Conservation (phyloP, 2,329 filamentous ascomycete species). For the Scytalidium lignicola region DNA sequence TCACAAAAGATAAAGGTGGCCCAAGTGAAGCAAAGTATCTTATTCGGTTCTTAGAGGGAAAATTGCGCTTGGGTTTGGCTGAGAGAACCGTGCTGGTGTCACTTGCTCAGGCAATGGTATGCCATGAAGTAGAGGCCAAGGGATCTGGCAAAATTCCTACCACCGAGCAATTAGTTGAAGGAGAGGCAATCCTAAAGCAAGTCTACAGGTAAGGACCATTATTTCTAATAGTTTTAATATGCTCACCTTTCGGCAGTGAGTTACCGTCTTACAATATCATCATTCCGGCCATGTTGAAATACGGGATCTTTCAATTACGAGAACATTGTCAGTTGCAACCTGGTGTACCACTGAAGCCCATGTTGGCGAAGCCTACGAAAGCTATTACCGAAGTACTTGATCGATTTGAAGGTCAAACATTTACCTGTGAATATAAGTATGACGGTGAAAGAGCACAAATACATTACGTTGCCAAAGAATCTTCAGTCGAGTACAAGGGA, state of each 20-base stretch:
- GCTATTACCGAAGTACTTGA: slow-evolving; percentile 96
- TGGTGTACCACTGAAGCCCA: slow-evolving; percentile 92
- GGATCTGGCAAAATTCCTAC: slow-evolving; percentile 60
- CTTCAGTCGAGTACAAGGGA: slow-evolving; percentile 62
- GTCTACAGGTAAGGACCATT: slow-evolving; percentile 66
- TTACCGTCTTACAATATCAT: slow-evolving; percentile 94
- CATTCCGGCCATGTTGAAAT: slow-evolving; percentile 79
- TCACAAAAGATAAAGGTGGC: slow-evolving; percentile 86
- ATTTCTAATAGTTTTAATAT: not conserved
- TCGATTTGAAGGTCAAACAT: slow-evolving; percentile 89
- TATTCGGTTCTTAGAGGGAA: slow-evolving; percentile 89
- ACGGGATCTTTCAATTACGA: slow-evolving; percentile 77
- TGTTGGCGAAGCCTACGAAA: slow-evolving; percentile 98
- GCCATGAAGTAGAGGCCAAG: slow-evolving; percentile 70
- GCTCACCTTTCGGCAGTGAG: slow-evolving; percentile 57
- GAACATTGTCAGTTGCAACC: slow-evolving; percentile 88
- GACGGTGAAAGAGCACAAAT: slow-evolving; percentile 98
- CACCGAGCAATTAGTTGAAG: slow-evolving; percentile 72
- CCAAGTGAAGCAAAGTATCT: slow-evolving; percentile 94
- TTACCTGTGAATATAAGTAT: slow-evolving; percentile 99
- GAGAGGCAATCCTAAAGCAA: slow-evolving; percentile 79
- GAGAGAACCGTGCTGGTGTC: slow-evolving; percentile 90
- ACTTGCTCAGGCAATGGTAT: slow-evolving; percentile 80
- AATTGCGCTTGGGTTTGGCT: slow-evolving; percentile 83
- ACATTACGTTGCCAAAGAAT: slow-evolving; percentile 85